Evolutionary conservation across 495 filamentous ascomycete species (phyloP).

Genomic region (Aspergillus carlsbadensis): DNA sequence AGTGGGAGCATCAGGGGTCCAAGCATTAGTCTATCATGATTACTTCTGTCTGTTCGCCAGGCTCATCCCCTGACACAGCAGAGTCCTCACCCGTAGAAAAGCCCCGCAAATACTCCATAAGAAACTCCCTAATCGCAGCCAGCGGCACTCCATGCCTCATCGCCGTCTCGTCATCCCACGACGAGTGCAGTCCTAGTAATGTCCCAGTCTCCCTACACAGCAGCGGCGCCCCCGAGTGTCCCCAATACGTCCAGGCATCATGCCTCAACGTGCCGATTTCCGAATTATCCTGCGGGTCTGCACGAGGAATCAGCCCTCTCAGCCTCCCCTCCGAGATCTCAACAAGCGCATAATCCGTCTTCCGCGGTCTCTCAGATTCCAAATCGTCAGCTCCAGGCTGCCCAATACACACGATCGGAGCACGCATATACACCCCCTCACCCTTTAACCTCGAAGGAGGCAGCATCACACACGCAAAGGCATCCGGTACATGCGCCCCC

Average conservation of each 20-base stretch:
- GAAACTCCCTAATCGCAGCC: constrained; percentile 3
- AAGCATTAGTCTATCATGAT: no score
- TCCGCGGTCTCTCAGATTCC: not conserved
- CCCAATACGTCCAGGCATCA: constrained; percentile 15
- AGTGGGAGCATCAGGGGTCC: no score
- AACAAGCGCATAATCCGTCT: not conserved
- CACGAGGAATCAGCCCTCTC: not conserved
- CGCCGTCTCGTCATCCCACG: constrained; percentile 9
- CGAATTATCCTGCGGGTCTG: constrained; percentile 11
- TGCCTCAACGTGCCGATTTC: constrained; percentile 13
- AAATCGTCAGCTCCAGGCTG: constrained; percentile 11
- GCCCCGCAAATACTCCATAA: not conserved
- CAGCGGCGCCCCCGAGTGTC: constrained; percentile 9
- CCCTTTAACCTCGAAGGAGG: not conserved
- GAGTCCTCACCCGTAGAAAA: no score
- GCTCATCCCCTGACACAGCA: no score
- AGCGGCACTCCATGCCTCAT: constrained; percentile 10
- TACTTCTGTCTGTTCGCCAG: no score
- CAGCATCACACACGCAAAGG: not conserved
- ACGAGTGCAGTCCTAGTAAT: constrained; percentile 9
- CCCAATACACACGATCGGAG: constrained; percentile 4
- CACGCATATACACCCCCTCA: not conserved
- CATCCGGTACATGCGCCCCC: not conserved
- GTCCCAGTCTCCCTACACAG: not conserved
- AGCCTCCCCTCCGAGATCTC: constrained; percentile 5